Percentiles rank a stretch among this genome's conserved stretches.
These are phyloP conservation scores for Trapa incisa DNA, from an alignment of 345 rosid species.

Conservation along the genomic window DNA sequence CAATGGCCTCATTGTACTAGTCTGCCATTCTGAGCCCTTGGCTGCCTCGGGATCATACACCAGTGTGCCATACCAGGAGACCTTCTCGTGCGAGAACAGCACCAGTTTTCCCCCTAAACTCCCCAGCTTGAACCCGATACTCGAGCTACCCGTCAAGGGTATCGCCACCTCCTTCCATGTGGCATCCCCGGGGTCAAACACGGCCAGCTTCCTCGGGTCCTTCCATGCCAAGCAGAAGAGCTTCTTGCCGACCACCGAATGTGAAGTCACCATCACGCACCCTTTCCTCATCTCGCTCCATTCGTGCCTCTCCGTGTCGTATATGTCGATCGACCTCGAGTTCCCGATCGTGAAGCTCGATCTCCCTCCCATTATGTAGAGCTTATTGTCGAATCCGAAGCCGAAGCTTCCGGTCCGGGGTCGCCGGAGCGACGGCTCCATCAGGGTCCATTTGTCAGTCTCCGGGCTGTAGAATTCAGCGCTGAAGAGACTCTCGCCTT, in stretches of 20 bases:
- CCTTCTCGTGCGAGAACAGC: conserved; percentile 47
- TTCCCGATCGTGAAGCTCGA: conserved; percentile 88
- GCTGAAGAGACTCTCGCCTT: conserved; percentile 59
- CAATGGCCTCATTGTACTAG: conserved; percentile 52
- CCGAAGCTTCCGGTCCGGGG: conserved; percentile 90
- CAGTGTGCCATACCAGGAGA: conserved; percentile 38
- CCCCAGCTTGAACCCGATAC: conserved; percentile 60
- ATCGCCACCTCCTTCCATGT: conserved; percentile 71
- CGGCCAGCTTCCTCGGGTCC: conserved; percentile 62
- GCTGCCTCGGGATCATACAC: conserved; percentile 63
- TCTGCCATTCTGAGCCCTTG: conserved; percentile 62
- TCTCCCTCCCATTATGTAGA: conserved; percentile 89
- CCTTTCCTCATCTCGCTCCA: conserved; percentile 87
- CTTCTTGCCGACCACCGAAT: conserved; percentile 61
- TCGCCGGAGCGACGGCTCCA: conserved; percentile 62
- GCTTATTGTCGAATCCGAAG: conserved; percentile 60
- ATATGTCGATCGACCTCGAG: conserved; percentile 63
- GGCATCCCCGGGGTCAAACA: conserved; percentile 46
- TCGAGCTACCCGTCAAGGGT: conserved; percentile 64
- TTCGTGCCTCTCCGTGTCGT: conserved; percentile 42
- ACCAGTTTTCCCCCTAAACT: conserved; percentile 61
- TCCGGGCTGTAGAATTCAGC: conserved; percentile 73
- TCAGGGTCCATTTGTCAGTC: conserved; percentile 39
- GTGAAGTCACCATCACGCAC: conserved; percentile 87
- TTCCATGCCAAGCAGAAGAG: conserved; percentile 91